Percentiles rank a stretch among this genome's conserved stretches.
phyloP scores from a whole-genome alignment of 148 eudicot species.

The Rhododendron griersonianum region DNA sequence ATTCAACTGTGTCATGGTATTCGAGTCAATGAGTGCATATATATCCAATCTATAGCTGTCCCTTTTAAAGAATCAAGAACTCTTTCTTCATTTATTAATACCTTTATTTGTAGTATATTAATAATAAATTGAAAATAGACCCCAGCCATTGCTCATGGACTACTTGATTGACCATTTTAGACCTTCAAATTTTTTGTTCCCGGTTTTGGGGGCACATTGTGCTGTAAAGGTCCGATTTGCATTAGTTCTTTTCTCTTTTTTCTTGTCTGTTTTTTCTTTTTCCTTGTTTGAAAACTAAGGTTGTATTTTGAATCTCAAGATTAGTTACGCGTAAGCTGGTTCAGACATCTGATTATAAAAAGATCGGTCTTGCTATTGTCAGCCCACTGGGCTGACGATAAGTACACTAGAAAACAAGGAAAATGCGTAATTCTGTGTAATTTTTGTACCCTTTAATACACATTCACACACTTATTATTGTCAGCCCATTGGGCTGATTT shows the following conservation, averaged over 20 bases:
- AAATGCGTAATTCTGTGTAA: too few species aligned
- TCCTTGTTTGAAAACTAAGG: too few species aligned
- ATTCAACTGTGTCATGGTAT: not conserved
- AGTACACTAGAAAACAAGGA: too few species aligned
- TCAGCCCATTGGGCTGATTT: too few species aligned
- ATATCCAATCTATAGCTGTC: not conserved
- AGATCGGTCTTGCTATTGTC: too few species aligned
- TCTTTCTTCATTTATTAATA: slow-evolving; percentile 5
- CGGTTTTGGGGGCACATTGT: not conserved
- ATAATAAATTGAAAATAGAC: not conserved
- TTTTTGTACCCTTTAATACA: too few species aligned
- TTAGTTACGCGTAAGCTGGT: too few species aligned
- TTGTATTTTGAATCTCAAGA: too few species aligned
- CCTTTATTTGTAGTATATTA: not conserved
- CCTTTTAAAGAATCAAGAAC: slow-evolving; percentile 18
- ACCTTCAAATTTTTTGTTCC: not conserved
- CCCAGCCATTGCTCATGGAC: not conserved
- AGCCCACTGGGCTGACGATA: too few species aligned
- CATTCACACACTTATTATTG: too few species aligned
- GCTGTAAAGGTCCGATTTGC: not conserved
- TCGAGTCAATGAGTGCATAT: not conserved
- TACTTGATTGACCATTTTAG: not conserved
- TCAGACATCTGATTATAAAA: too few species aligned
- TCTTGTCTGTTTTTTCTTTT: not conserved
- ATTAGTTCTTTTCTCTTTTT: not conserved